Conservation (phyloP, 1,139 yeast species). For the Blastobotrys illinoisensis region DNA sequence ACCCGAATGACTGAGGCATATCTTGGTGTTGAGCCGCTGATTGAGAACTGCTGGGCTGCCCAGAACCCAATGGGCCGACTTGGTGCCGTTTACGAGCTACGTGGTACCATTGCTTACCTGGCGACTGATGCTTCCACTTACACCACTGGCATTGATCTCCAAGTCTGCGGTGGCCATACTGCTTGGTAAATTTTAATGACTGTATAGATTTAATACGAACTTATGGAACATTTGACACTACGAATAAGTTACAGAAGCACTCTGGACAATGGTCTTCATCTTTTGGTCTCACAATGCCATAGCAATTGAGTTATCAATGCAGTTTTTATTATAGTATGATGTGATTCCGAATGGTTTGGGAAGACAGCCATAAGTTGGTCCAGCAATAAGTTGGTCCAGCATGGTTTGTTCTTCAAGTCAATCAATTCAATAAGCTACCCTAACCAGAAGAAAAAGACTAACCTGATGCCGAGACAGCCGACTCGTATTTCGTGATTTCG, state of each 20-base stretch:
- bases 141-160: constrained; percentile 72
- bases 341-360: too few relatives aligned
- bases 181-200: constrained; percentile 38
- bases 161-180: constrained; percentile 79
- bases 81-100: constrained; percentile 48
- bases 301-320: too few relatives aligned
- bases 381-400: too few relatives aligned
- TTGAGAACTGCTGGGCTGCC: constrained; percentile 30
- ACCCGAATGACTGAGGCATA: constrained; percentile 44
- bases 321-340: too few relatives aligned
- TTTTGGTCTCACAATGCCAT: too few relatives aligned
- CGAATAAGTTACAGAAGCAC: too few relatives aligned
- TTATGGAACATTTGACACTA: too few relatives aligned
- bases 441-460: not conserved
- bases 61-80: constrained; percentile 30
- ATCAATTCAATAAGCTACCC: too few relatives aligned
- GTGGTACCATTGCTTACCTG: constrained; percentile 68
- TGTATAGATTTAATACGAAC: not conserved
- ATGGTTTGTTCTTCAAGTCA: too few relatives aligned
- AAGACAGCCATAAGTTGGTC: too few relatives aligned
- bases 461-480: not conserved
- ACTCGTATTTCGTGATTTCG: constrained; percentile 33
- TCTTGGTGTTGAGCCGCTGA: constrained; percentile 24
- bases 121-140: constrained; percentile 67
- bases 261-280: too few relatives aligned